phyloP scores from a whole-genome alignment of 2,329 filamentous ascomycete genomes.

The Chaetomium sp. region DNA sequence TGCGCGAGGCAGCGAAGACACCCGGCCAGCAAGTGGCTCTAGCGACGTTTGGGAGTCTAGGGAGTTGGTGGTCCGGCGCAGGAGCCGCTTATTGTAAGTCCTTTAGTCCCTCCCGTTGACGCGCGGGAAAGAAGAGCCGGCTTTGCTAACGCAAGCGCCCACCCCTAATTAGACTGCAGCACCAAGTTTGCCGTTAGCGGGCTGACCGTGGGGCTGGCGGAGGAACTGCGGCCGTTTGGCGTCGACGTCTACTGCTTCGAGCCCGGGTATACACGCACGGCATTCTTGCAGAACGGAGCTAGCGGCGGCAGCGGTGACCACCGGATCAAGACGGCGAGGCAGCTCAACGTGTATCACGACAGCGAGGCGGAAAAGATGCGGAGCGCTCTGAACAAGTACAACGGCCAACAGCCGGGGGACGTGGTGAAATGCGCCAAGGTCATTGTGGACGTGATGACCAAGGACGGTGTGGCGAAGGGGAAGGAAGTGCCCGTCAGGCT shows the following conservation, averaged over 20 bases:
- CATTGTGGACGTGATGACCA: slow-evolving; percentile 43
- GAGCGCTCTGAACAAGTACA: slow-evolving; percentile 24
- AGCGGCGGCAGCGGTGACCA: slow-evolving; percentile 7
- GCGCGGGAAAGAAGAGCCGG: neutral
- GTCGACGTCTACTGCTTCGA: slow-evolving; percentile 35
- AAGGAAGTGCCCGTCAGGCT: slow-evolving; percentile 47
- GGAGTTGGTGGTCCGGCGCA: slow-evolving; percentile 32
- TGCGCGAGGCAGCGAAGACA: slow-evolving; percentile 31
- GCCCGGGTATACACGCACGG: slow-evolving; percentile 35
- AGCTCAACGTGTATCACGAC: slow-evolving; percentile 15
- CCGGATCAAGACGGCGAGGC: slow-evolving; percentile 16
- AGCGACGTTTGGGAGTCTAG: slow-evolving; percentile 42
- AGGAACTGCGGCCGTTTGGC: slow-evolving; percentile 41
- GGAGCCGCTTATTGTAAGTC: slow-evolving; percentile 28
- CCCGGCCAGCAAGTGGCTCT: slow-evolving; percentile 27
- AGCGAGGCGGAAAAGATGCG: slow-evolving; percentile 16
- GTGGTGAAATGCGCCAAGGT: slow-evolving; percentile 37
- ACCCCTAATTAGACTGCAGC: slow-evolving; percentile 28
- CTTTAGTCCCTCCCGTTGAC: neutral
- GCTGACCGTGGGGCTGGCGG: slow-evolving; percentile 37
- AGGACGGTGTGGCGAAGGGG: slow-evolving; percentile 40
- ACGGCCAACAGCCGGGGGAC: slow-evolving; percentile 42
- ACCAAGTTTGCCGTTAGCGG: slow-evolving; percentile 42
- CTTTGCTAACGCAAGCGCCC: neutral
- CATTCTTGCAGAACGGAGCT: slow-evolving; percentile 25